A percentile compares a stretch with the other conserved stretches of the same genome.
These are phyloP conservation scores for Xerocomellus intermedius DNA, from an alignment of 768 basidiomycete species.

Conservation along the genomic window DNA sequence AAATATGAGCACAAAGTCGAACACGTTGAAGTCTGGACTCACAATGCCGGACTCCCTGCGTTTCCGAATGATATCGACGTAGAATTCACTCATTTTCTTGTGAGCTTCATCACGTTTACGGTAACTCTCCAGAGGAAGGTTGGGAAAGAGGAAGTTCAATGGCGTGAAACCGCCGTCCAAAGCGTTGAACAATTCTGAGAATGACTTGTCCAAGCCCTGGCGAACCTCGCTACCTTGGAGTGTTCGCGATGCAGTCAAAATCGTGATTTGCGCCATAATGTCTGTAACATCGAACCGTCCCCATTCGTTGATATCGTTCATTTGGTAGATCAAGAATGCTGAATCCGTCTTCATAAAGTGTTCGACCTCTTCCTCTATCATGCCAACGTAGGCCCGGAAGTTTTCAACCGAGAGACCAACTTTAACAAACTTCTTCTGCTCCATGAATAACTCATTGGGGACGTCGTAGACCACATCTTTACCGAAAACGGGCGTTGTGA, in stretches of 20 bases:
- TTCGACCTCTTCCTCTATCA: constrained; percentile 76
- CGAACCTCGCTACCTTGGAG: constrained; percentile 94
- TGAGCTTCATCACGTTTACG: constrained; percentile 87
- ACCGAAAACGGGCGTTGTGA: constrained; percentile 94
- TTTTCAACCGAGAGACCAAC: constrained; percentile 91
- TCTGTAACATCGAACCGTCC: constrained; percentile 72
- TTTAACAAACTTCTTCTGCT: constrained; percentile 98
- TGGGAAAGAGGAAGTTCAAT: constrained; percentile 92
- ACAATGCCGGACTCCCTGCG: constrained; percentile 54
- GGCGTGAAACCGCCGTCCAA: constrained; percentile 97
- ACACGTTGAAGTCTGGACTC: constrained; percentile 8
- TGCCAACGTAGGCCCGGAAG: constrained; percentile 77
- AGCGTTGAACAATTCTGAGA: constrained; percentile 81
- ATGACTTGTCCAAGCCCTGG: constrained; percentile 69
- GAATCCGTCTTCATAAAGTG: constrained; percentile 68
- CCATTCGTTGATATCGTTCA: constrained; percentile 72
- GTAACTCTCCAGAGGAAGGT: constrained; percentile 88
- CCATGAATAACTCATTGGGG: constrained; percentile 96
- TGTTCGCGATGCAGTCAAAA: constrained; percentile 90
- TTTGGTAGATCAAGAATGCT: constrained; percentile 60
- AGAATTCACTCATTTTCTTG: constrained; percentile 91
- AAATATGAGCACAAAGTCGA: neutral
- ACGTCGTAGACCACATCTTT: constrained; percentile 97
- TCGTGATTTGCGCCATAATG: constrained; percentile 83
- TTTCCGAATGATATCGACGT: constrained; percentile 79